Percentiles rank a stretch among this genome's conserved stretches.
Evolutionary conservation across 805 yeast genomes (phyloP).

Genomic region (Huiozyma naganishii): DNA sequence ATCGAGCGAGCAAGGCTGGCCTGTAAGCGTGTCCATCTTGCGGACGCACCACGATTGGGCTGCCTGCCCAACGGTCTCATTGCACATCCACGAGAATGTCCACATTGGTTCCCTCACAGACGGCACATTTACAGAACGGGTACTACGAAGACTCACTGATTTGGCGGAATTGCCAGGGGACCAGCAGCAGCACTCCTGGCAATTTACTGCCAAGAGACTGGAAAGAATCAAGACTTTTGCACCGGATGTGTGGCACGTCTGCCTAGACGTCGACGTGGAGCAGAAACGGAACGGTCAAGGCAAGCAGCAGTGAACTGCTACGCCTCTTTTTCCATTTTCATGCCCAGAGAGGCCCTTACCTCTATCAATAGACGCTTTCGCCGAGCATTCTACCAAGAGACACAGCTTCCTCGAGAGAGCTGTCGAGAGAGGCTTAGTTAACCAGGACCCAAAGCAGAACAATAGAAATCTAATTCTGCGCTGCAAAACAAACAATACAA

Average conservation of each 20-base stretch:
- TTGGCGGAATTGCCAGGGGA: too few relatives aligned
- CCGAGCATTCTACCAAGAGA: too few relatives aligned
- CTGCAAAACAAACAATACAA: too few relatives aligned
- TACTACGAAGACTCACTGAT: slow-evolving; percentile 1
- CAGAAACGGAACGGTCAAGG: background rate
- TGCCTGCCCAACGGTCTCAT: slow-evolving; percentile 14
- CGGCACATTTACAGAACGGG: slow-evolving; percentile 6
- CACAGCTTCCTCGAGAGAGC: too few relatives aligned
- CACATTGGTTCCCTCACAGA: slow-evolving; percentile 32
- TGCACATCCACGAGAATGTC: slow-evolving; percentile 75
- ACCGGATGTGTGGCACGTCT: slow-evolving; percentile 76
- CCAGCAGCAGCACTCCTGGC: background rate
- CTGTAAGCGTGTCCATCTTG: slow-evolving; percentile 26
- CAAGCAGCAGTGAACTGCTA: background rate
- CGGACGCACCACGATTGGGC: slow-evolving; percentile 7
- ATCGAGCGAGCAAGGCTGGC: slow-evolving; percentile 54
- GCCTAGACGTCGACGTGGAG: slow-evolving; percentile 33
- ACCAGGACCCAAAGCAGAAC: too few relatives aligned
- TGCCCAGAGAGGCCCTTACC: too few relatives aligned
- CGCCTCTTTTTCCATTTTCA: too few relatives aligned
- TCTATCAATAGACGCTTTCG: too few relatives aligned
- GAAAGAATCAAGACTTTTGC: slow-evolving; percentile 77
- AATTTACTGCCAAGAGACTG: slow-evolving; percentile 27
- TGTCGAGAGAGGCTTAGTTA: too few relatives aligned
- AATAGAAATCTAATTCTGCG: too few relatives aligned